These are phyloP conservation scores for Nadsonia fulvescens DNA, from an alignment of 805 yeast species.

Conservation along the genomic window DNA sequence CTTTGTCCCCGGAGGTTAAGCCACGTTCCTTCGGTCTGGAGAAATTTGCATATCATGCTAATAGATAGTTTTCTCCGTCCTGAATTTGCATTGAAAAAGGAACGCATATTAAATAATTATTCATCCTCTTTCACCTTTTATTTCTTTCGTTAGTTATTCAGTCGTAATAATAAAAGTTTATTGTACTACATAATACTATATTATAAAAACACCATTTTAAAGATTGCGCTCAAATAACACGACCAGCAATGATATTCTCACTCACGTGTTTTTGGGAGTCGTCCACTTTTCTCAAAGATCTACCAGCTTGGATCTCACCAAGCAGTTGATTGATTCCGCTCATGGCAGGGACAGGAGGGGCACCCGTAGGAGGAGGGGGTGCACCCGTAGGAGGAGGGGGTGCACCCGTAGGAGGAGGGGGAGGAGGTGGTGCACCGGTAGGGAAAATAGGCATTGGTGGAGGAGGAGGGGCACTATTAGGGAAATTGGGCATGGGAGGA, in stretches of 20 bases:
- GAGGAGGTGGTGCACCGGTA: conserved; percentile 17
- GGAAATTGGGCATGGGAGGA: conserved; percentile 15
- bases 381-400: conserved; percentile 19
- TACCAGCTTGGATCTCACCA: conserved; percentile 20
- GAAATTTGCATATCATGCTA: too few relatives aligned
- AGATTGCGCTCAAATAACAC: too few relatives aligned
- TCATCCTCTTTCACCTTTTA: too few relatives aligned
- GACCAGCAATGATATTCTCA: conserved; percentile 5
- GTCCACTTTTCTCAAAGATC: conserved; percentile 16
- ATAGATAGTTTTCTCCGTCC: too few relatives aligned
- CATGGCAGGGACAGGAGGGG: conserved; percentile 19
- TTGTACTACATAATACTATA: too few relatives aligned
- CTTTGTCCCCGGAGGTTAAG: too few relatives aligned
- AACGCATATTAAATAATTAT: too few relatives aligned
- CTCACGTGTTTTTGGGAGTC: conserved; percentile 14
- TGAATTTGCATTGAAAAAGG: too few relatives aligned
- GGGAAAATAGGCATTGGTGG: conserved; percentile 18
- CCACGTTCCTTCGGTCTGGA: too few relatives aligned
- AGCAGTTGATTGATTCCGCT: conserved; percentile 15
- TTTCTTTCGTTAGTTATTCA: too few relatives aligned
- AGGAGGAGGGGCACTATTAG: conserved; percentile 19
- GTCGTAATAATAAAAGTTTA: too few relatives aligned
- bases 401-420: conserved; percentile 21
- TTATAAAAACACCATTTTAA: too few relatives aligned
- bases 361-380: conserved; percentile 19